Evolutionary conservation across 768 basidiomycete genomes (phyloP), one percentile per base, ranked within the genome.

Genomic region (Xerocomellus amylosporus): DNA sequence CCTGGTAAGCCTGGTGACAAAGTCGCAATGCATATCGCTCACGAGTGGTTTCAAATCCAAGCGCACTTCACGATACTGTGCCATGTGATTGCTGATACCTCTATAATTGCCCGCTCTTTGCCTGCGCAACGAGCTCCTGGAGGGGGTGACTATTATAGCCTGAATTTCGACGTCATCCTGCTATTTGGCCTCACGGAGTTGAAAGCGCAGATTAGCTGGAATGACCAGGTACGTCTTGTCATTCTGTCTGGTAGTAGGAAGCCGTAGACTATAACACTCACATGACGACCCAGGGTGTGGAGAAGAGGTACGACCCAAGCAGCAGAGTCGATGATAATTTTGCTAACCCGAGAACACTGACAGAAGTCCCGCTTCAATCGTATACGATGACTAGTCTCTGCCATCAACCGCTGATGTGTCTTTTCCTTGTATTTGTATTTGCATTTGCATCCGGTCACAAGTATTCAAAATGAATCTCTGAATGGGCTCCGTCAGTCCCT

Each of bases 181-280:
- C 64, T 77, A 1, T 80, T 83, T 53, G 82, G 80, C 1, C 59
- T 78, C 31, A 82, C 79, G 12, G 82, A 83, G 49, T 58, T 82
- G 49, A 76, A 76, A 62, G 80, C 80, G 0, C 76, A 79, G 47
- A 73, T 82, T n/a, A 69, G 71, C 9, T 83, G 80, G 79, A 63
- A 64, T 7, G 51, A 59, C 22, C 17, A 73, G 30, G 78, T 79
- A 65, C 15, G 73, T 74, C 34, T 19, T 22, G 5, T 31, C 12
- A 22, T 46, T 4, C 1, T 14, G 4, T 5, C 1, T 8, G n/a
- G n/a, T n/a, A n/a, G 8, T 34, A 13, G 2, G 8, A 20, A 24
- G 15, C 15, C 19, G n/a, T 0, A 10, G 17, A 17, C 19, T 19
- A 19, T 22, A 26, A 52, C 3, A 39, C 28, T 54, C 9, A 62